Evolutionary conservation across 2,329 filamentous ascomycete genomes (phyloP).

Genomic region (Sporothrix pseudoabietina): DNA sequence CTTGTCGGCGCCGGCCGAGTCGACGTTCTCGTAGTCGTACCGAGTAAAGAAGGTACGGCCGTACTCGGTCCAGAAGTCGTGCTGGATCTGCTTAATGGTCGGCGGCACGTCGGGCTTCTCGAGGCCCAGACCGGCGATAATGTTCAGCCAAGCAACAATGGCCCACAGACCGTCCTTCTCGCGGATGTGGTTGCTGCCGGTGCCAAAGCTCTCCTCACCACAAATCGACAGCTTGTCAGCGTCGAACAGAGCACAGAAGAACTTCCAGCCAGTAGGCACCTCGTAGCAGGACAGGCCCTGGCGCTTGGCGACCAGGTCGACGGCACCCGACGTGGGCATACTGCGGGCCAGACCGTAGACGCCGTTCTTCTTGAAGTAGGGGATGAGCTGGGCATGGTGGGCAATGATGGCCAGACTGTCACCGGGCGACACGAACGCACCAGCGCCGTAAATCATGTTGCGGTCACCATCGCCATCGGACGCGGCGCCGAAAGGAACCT

Average conservation of each 20-base stretch:
- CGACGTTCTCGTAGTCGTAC: constrained; percentile 96
- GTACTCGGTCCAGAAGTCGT: constrained; percentile 95
- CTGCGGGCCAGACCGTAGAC: constrained; percentile 93
- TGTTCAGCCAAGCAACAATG: constrained; percentile 96
- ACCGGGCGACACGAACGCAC: constrained; percentile 93
- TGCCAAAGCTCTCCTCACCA: constrained; percentile 97
- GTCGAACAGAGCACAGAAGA: constrained; percentile 96
- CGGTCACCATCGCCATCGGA: constrained; percentile 97
- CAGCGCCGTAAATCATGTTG: constrained; percentile 99
- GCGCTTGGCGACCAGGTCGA: constrained; percentile 93
- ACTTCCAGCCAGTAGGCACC: constrained; percentile 98
- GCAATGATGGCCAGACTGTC: constrained; percentile 98
- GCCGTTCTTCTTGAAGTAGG: constrained; percentile 97
- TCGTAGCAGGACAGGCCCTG: constrained; percentile 92
- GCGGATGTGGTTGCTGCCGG: constrained; percentile 96
- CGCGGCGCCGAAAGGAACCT: constrained; percentile 93
- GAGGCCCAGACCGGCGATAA: constrained; percentile 90
- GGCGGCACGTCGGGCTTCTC: constrained; percentile 77
- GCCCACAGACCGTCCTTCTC: constrained; percentile 99
- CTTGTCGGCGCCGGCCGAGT: constrained; percentile 87
- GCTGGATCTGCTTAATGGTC: constrained; percentile 93
- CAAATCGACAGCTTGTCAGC: constrained; percentile 96
- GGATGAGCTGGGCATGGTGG: constrained; percentile 93
- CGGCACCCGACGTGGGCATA: constrained; percentile 95
- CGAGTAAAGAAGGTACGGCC: constrained; percentile 98